Evolutionary conservation across 805 yeast species (phyloP).

Genomic region (Teunomyces atbi): DNA sequence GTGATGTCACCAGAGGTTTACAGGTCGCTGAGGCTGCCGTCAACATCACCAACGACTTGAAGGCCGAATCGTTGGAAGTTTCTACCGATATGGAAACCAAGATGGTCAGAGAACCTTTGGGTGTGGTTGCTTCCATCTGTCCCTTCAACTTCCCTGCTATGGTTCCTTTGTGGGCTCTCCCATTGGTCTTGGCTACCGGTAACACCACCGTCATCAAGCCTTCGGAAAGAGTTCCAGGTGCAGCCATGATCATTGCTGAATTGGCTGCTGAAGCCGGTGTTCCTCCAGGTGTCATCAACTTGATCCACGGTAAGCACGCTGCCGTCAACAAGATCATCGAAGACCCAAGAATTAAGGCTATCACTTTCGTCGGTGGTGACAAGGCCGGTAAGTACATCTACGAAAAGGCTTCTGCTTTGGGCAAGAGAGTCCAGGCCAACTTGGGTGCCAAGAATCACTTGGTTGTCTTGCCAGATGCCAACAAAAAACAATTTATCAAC

Average conservation of each 20-base stretch:
- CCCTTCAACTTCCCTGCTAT: conserved; percentile 85
- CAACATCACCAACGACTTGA: conserved; percentile 59
- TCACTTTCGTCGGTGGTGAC: conserved; percentile 79
- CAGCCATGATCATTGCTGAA: conserved; percentile 71
- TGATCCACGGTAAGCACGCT: conserved; percentile 71
- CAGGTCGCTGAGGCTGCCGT: conserved; percentile 80
- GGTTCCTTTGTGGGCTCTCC: conserved; percentile 72
- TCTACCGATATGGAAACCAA: conserved; percentile 74
- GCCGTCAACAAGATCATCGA: conserved; percentile 69
- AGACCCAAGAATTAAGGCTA: conserved; percentile 73
- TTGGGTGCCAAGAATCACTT: conserved; percentile 80
- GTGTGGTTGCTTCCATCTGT: conserved; percentile 73
- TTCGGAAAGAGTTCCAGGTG: conserved; percentile 78
- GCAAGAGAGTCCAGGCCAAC: conserved; percentile 75
- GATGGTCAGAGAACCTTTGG: conserved; percentile 72
- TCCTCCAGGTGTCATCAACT: conserved; percentile 70
- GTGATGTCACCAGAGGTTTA: conserved; percentile 70
- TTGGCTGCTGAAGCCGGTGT: conserved; percentile 71
- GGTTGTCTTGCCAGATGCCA: conserved; percentile 70
- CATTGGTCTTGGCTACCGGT: conserved; percentile 65
- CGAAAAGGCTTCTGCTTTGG: conserved; percentile 60
- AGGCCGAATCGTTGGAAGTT: conserved; percentile 65
- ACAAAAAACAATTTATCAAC: conserved; percentile 59
- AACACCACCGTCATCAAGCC: conserved; percentile 64
- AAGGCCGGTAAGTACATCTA: conserved; percentile 75